Percentiles rank a stretch among this genome's conserved stretches.
These are phyloP conservation scores for Phialophora chinensis DNA, from an alignment of 2,329 filamentous ascomycete species.

Conservation along the genomic window DNA sequence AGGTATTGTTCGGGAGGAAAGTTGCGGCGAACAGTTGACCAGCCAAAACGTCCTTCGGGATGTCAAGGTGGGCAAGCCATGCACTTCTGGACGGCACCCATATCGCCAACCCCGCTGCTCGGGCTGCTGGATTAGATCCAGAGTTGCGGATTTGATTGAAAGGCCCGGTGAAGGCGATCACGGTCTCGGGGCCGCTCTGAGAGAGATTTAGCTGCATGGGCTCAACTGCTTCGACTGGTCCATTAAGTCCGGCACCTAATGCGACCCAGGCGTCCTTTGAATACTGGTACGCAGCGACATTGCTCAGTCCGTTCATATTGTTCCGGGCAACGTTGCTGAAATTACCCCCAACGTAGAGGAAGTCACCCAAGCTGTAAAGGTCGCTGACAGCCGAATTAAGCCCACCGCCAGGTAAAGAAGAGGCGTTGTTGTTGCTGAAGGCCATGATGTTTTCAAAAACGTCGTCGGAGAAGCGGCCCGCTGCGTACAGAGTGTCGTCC, in stretches of 20 bases:
- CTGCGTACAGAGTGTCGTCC: constrained; percentile 73
- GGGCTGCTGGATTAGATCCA: constrained; percentile 63
- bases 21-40: constrained; percentile 76
- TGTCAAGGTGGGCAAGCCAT: constrained; percentile 79
- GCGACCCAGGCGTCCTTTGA: constrained; percentile 73
- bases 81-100: constrained; percentile 87
- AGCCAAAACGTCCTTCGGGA: constrained; percentile 68
- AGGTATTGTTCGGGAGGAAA: constrained; percentile 62
- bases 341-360: constrained; percentile 80
- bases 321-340: constrained; percentile 76
- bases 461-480: constrained; percentile 78
- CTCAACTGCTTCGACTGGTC: constrained; percentile 74
- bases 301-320: constrained; percentile 64
- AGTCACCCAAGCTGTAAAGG: constrained; percentile 69
- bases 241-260: constrained; percentile 85
- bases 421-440: constrained; percentile 68
- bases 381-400: constrained; percentile 79
- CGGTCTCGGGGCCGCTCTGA: constrained; percentile 68
- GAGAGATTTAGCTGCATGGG: constrained; percentile 81
- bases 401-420: constrained; percentile 70
- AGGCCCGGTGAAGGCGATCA: constrained; percentile 78
- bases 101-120: constrained; percentile 78
- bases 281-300: constrained; percentile 78
- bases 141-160: constrained; percentile 77
- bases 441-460: constrained; percentile 77